Conservation (phyloP, 2,329 filamentous ascomycete species). For the Xylariaceae sp. region DNA sequence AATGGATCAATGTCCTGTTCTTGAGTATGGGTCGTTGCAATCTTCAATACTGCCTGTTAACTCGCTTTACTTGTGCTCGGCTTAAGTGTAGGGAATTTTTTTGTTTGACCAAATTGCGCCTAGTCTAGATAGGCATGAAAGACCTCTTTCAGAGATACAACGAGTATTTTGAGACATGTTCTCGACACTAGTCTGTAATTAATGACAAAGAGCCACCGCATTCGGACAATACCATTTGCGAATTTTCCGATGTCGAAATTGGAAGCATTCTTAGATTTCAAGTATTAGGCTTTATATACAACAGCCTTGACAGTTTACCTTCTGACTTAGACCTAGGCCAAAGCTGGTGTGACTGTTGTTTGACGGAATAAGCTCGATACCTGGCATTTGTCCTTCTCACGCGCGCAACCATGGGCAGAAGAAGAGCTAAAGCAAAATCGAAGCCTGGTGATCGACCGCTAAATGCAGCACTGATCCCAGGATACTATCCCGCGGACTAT, state of each 20-base stretch:
- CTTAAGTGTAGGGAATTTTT: no score
- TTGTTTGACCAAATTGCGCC: no score
- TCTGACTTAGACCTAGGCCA: no score
- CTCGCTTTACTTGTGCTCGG: no score
- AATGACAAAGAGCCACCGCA: background rate
- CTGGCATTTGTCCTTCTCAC: background rate
- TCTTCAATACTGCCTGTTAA: no score
- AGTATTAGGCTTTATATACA: background rate
- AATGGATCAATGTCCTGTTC: no score
- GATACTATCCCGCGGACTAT: background rate
- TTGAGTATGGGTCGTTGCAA: no score
- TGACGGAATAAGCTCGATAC: background rate
- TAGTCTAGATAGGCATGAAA: no score
- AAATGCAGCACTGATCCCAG: background rate
- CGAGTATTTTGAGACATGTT: background rate
- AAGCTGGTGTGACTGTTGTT: background rate
- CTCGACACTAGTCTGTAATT: background rate
- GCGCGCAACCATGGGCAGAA: background rate
- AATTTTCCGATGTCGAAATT: background rate
- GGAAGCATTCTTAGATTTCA: background rate
- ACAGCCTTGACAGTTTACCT: no score
- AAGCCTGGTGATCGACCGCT: background rate
- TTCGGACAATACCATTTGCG: background rate
- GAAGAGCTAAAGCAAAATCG: background rate
- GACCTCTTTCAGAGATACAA: background rate